Evolutionary conservation across 2,329 filamentous ascomycete genomes (phyloP).

Genomic region (Xylogone sp.): DNA sequence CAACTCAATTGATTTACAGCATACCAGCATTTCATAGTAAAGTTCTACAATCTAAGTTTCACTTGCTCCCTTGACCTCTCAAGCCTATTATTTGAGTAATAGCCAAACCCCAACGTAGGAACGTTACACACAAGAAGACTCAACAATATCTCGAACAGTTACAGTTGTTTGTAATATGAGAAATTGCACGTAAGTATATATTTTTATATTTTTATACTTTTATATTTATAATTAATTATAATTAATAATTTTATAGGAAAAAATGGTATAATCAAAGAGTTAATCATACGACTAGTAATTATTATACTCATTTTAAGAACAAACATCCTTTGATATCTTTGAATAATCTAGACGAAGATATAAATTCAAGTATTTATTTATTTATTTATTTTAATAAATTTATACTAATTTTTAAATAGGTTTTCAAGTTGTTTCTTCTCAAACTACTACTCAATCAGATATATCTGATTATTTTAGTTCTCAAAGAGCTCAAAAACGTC

Average conservation of each 20-base stretch:
- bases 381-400: no score
- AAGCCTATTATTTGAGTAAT: no score
- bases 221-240: background rate
- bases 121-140: background rate
- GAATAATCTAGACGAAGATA: background rate
- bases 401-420: no score
- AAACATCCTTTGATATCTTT: background rate
- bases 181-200: background rate
- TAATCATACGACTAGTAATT: background rate
- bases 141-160: background rate
- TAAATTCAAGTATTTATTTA: background rate
- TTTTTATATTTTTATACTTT: background rate
- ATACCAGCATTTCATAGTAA: no score
- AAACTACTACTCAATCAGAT: no score
- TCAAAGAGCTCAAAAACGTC: no score
- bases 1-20: no score
- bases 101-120: no score
- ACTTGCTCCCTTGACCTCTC: no score
- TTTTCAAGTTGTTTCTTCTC: no score
- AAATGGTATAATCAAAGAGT: background rate
- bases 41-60: no score
- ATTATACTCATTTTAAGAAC: background rate
- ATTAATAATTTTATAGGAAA: background rate
- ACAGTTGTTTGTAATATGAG: background rate
- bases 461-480: no score